A percentile compares a stretch with the other conserved stretches of the same genome.
These are phyloP conservation scores for Ustilago sp. DNA, from an alignment of 1,284 basidiomycete genomes.

Conservation along the genomic window DNA sequence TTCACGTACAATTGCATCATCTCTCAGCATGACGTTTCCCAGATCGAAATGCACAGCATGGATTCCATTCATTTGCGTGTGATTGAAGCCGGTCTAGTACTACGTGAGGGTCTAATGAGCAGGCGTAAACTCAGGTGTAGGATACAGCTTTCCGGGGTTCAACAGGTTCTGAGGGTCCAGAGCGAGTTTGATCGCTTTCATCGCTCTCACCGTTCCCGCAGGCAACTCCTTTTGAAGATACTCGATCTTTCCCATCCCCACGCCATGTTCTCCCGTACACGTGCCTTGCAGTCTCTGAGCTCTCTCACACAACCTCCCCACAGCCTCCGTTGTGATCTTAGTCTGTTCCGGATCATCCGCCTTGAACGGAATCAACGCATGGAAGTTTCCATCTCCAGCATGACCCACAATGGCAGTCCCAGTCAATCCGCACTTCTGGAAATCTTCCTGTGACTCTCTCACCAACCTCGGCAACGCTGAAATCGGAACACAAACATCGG, in stretches of 20 bases:
- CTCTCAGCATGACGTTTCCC: neutral
- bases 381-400: constrained; percentile 81
- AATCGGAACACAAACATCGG: constrained; percentile 81
- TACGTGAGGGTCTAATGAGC: constrained; percentile 5
- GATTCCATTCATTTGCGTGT: neutral
- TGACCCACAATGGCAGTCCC: constrained; percentile 79
- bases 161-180: constrained; percentile 61
- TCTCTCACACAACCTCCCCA: constrained; percentile 71
- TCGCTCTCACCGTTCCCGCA: constrained; percentile 50
- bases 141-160: constrained; percentile 62
- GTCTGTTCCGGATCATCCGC: constrained; percentile 43
- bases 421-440: constrained; percentile 29
- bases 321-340: constrained; percentile 70
- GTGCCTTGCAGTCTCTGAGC: constrained; percentile 72
- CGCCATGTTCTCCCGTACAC: constrained; percentile 70
- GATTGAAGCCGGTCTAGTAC: neutral
- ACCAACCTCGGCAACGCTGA: constrained; percentile 82
- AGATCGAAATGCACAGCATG: neutral
- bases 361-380: constrained; percentile 60
- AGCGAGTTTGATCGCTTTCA: constrained; percentile 54
- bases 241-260: constrained; percentile 59
- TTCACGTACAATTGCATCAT: neutral
- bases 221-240: constrained; percentile 60
- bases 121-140: constrained; percentile 15
- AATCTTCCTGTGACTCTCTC: constrained; percentile 46